Evolutionary conservation across 2,329 filamentous ascomycete genomes (phyloP).

Genomic region (Leptographium wingfieldii): DNA sequence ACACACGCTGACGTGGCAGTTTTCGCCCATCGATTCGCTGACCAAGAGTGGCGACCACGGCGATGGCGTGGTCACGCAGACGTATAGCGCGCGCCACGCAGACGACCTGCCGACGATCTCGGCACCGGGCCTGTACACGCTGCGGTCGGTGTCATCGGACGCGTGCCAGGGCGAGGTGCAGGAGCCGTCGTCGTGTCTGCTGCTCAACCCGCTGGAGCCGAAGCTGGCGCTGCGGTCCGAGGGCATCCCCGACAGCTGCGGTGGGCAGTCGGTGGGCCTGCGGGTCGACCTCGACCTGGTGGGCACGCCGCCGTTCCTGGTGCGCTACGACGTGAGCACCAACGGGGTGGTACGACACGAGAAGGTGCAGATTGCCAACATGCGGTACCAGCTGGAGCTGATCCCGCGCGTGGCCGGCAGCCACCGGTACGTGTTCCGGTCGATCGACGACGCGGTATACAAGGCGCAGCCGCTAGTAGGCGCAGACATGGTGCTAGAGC

Average conservation of each 20-base stretch:
- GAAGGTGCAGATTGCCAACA: conserved; percentile 47
- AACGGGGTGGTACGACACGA: conserved; percentile 43
- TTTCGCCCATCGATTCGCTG: conserved; percentile 61
- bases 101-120: conserved; percentile 56
- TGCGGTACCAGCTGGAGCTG: conserved; percentile 75
- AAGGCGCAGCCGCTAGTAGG: conserved; percentile 49
- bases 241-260: conserved; percentile 88
- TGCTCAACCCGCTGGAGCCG: conserved; percentile 85
- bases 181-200: conserved; percentile 84
- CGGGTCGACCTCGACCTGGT: conserved; percentile 80
- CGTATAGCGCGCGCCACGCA: conserved; percentile 47
- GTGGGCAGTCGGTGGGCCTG: conserved; percentile 83
- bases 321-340: conserved; percentile 63
- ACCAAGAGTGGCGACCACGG: conserved; percentile 59
- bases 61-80: conserved; percentile 41
- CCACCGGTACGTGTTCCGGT: conserved; percentile 75
- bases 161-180: conserved; percentile 79
- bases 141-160: conserved; percentile 67
- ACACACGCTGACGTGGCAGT: conserved; percentile 68
- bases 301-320: conserved; percentile 81
- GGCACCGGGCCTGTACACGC: conserved; percentile 72
- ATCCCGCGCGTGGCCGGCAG: conserved; percentile 69
- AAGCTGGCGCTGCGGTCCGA: conserved; percentile 61
- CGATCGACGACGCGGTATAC: conserved; percentile 76
- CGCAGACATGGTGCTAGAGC: conserved; percentile 55